Percentiles rank a stretch among this genome's conserved stretches.
Conservation (phyloP, 176 grass and related monocot species). For the Poa pratensis region DNA sequence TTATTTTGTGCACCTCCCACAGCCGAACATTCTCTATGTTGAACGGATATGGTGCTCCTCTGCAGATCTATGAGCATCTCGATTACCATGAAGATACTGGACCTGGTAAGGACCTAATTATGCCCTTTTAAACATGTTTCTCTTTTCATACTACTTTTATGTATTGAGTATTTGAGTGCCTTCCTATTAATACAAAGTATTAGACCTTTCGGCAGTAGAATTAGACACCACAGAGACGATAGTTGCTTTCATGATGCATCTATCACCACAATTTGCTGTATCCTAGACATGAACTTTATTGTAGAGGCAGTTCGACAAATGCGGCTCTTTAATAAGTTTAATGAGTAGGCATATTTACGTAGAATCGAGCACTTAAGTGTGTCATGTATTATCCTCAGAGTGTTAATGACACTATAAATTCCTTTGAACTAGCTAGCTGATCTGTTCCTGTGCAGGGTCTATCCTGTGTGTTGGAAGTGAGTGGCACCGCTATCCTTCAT, state of each 20-base stretch:
- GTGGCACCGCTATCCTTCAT: constrained; percentile 96
- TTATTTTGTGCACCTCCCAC: constrained; percentile 94
- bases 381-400: constrained; percentile 13
- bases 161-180: not conserved
- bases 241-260: not conserved
- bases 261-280: constrained; percentile 8
- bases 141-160: not conserved
- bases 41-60: constrained; percentile 90
- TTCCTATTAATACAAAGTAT: constrained; percentile 16
- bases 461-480: constrained; percentile 90
- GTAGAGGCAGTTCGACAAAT: constrained; percentile 18
- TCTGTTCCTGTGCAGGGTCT: constrained; percentile 58
- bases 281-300: not conserved
- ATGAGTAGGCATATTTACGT: not conserved
- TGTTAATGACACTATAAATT: not conserved
- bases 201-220: not conserved
- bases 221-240: not conserved
- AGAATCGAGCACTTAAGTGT: not conserved
- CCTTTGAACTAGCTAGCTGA: not conserved
- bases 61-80: constrained; percentile 91
- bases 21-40: constrained; percentile 98
- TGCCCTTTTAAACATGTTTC: not conserved
- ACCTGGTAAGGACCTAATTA: constrained; percentile 61
- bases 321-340: not conserved
- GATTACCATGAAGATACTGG: constrained; percentile 87